Base-by-base conservation (phyloP, 225 moss, liverwort and hornwort genomes). In the Anthoceros angustus region DNA sequence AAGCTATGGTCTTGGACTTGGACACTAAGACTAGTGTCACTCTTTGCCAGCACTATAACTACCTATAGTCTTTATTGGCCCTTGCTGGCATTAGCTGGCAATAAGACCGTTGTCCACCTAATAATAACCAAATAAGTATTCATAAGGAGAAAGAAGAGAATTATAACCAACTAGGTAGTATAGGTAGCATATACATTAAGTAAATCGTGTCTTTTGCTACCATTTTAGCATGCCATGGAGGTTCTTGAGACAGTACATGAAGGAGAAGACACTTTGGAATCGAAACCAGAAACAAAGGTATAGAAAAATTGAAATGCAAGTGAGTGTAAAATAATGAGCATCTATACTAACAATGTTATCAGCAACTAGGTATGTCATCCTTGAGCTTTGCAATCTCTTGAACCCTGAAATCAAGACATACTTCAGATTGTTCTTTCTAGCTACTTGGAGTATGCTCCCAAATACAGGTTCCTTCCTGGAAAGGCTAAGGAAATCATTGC, bases 401-500 rank as follows among this genome's bases (percentile, higher is more conserved):
- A 43, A 24, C 21, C 0, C 42, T 1, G 20, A 23, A 20, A 42
- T 43, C 18, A 63, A 42, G 10, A 48, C 9, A 12, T 12, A 10
- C 7, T 6, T 18, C 24, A 81, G 80, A 72, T 83, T 12, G 61
- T 73, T 42, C 74, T 78, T 23, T 76, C 71, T 15, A 80, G 66
- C 5, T 72, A 81, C 60, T 69, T 78, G 40, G 76, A 76, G 8
- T 75, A 77, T 70, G 80, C 78, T 5, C 78, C 84, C 3, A 70
- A 67, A 65, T 67, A 70, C 9, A 66, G 72, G 11, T 84, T 84
- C 42, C 69, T 76, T 8, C 78, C 81, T 6, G 76, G 74, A 39
- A 79, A 74, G 61, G 78, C 75, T 0, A 84, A 84, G 66, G 80
- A 84, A 23, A 55, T 84, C 46, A 84, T 84, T 7, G 71, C 72